Conservation (phyloP, 1,139 yeast species). For the Taphrina deformans region DNA sequence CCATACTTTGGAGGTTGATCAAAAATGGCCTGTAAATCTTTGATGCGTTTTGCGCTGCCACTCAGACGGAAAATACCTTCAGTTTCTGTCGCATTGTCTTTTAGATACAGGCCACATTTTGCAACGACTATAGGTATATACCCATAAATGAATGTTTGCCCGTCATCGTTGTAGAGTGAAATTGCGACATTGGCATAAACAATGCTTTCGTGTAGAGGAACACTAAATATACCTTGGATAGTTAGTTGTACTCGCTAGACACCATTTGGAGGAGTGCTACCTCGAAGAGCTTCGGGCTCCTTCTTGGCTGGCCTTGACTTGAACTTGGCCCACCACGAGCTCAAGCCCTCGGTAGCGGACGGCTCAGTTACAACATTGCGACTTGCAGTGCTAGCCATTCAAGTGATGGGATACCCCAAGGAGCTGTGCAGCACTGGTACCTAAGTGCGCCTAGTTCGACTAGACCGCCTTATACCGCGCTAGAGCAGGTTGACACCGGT, state of each 20-base stretch:
- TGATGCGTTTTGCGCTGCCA: constrained; percentile 85
- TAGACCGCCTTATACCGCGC: neutral
- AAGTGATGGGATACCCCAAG: neutral
- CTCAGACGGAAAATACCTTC: constrained; percentile 94
- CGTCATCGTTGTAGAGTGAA: constrained; percentile 53
- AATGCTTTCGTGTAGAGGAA: constrained; percentile 68
- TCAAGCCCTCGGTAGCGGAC: constrained; percentile 16
- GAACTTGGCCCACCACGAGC: constrained; percentile 33
- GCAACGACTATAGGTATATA: constrained; percentile 89
- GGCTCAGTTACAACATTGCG: constrained; percentile 2
- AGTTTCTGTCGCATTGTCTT: constrained; percentile 63
- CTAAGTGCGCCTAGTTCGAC: neutral
- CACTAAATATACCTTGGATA: constrained; percentile 67
- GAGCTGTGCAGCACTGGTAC: neutral
- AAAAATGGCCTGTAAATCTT: constrained; percentile 78
- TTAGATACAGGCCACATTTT: constrained; percentile 83
- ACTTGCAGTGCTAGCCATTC: constrained; percentile 25
- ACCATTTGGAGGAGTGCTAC: neutral
- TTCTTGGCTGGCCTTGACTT: constrained; percentile 24
- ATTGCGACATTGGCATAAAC: constrained; percentile 74
- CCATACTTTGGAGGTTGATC: constrained; percentile 90
- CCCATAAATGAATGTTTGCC: constrained; percentile 69
- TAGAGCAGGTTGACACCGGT: too few relatives aligned
- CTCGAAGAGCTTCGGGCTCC: constrained; percentile 11
- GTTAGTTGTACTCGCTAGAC: neutral